Percentiles rank a stretch among this genome's conserved stretches.
Evolutionary conservation across 2,329 filamentous ascomycete species (phyloP).

Genomic region (Cladosporium sp.): DNA sequence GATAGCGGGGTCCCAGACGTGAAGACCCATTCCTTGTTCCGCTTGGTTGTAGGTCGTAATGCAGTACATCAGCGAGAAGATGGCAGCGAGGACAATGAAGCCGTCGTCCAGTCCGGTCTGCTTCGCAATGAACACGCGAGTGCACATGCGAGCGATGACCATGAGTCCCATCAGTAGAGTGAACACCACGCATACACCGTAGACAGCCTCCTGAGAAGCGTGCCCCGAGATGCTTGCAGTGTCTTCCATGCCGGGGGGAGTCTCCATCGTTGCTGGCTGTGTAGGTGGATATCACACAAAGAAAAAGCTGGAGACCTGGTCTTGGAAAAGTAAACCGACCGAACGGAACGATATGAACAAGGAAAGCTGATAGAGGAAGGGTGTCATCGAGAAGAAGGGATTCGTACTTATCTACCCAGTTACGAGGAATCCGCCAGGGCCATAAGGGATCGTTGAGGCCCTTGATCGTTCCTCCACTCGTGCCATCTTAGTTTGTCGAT

Average conservation of each 20-base stretch:
- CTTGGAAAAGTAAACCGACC: background rate
- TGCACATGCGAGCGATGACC: conserved; percentile 16
- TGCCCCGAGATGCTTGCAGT: conserved; percentile 11
- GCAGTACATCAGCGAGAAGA: conserved; percentile 14
- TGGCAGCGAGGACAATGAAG: conserved; percentile 4
- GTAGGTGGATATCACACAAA: background rate
- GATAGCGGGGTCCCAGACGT: conserved; percentile 14
- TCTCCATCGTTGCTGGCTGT: conserved; percentile 9
- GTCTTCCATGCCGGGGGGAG: conserved; percentile 11
- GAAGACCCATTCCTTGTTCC: conserved; percentile 11
- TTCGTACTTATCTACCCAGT: conserved; percentile 6
- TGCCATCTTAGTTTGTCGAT: conserved; percentile 6
- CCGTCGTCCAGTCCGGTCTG: conserved; percentile 17
- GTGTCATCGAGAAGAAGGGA: background rate
- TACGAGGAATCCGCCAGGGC: conserved; percentile 5
- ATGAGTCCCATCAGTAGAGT: conserved; percentile 16
- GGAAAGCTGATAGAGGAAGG: background rate
- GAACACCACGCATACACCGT: conserved; percentile 11
- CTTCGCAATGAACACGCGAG: conserved; percentile 11
- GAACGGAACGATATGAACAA: conserved; percentile 5
- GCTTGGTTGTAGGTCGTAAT: conserved; percentile 16
- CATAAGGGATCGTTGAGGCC: conserved; percentile 17
- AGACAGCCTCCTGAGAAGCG: conserved; percentile 10
- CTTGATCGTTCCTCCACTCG: background rate
- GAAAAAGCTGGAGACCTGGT: background rate